phyloP scores from a whole-genome alignment of 202 grass and related monocot genomes.

The Setaria italica region DNA sequence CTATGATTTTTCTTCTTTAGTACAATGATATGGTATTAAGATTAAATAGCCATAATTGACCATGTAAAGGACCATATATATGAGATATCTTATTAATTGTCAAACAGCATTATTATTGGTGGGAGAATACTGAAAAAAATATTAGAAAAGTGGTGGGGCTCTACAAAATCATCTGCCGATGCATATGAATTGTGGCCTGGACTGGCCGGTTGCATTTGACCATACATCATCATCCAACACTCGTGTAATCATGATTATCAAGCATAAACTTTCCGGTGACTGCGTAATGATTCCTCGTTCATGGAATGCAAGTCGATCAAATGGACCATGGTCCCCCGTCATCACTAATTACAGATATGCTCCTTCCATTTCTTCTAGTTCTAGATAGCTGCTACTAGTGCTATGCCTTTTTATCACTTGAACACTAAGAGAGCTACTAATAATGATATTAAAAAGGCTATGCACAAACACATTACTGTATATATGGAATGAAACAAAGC shows the following conservation, averaged over 20 bases:
- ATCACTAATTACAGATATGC: no score
- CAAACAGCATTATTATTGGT: no score
- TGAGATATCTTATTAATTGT: no score
- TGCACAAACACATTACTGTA: no score
- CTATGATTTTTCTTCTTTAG: background rate
- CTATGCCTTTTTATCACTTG: constrained; percentile 10
- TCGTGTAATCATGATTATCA: no score
- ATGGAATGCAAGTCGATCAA: background rate
- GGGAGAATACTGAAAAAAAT: no score
- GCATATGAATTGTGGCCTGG: no score
- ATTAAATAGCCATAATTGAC: constrained; percentile 18
- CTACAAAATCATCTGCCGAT: no score
- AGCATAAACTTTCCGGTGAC: no score
- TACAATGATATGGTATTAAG: constrained; percentile 2
- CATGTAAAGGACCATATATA: background rate
- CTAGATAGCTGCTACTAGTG: background rate
- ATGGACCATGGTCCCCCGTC: background rate
- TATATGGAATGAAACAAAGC: background rate
- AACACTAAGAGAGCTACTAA: background rate
- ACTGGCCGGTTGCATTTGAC: no score
- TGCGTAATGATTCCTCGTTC: background rate
- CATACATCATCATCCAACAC: no score
- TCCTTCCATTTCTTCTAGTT: background rate
- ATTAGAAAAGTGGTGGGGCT: no score
- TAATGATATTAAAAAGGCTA: background rate